Base-by-base conservation (phyloP, 192 early-diverging fungal genomes). In the Coemansia sp. region DNA sequence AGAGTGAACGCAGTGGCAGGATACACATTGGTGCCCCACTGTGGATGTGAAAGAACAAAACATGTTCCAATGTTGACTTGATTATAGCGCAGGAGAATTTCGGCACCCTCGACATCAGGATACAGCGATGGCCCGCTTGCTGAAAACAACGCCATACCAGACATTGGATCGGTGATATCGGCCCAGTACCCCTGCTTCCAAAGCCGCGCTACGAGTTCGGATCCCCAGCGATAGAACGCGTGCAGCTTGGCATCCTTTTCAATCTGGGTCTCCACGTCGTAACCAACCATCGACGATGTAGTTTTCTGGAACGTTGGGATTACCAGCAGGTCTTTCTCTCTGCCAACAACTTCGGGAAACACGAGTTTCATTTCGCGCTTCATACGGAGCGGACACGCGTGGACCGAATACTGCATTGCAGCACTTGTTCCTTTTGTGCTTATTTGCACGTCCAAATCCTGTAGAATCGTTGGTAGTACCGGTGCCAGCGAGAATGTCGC, bases 91-190 rank as follows among this genome's bases (percentile, higher is more conserved):
- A 95, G 67, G 19, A 98, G 81, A 14, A 82, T 57, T 44, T 87
- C 83, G 9, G 88, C 84, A 15, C 92, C 92, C 27, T 93, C 88
- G 15, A 97, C 93, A 62, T 97, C 95, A 11, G 95, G 93, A 64
- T 94, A 97, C 13, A 89, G 83, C 40, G 84, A 83, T 11, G 89
- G 83, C 14, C 93, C 93, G 38, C 87, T 82, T 11, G 79, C 64
- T 4, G 86, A 87, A 64, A 85, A 88, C 20, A 88, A 70, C 66
- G 87, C 74, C 64, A 68, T 62, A 6, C 95, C 95, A 17, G 91
- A 93, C 44, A 91, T 89, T 19, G 95, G 95, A 66, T 97, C 95
- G 34, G 92, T 94, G 40, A 94, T 70, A 72, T 97, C 95, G 0
- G 91, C 90, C 93, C 93, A 97, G 82, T 87, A 83, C 6, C 88